Percentiles rank a stretch among this genome's conserved stretches.
Evolutionary conservation across 2,329 filamentous ascomycete genomes (phyloP).

Genomic region (Colletotrichum siamense): DNA sequence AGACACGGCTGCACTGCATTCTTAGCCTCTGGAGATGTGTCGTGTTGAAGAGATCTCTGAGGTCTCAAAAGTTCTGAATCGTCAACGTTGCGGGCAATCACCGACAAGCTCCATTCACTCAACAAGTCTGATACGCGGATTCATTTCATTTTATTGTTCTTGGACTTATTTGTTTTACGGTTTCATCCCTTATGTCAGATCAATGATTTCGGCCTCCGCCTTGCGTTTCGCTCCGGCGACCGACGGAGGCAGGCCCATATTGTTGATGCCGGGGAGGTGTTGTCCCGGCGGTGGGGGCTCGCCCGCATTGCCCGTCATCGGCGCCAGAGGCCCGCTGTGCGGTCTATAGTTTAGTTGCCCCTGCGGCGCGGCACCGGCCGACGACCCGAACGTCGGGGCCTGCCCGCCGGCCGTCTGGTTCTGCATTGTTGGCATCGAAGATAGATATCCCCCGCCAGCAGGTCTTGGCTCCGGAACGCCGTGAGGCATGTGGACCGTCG

Average conservation of each 20-base stretch:
- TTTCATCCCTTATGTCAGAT: not conserved
- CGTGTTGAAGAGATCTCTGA: not conserved
- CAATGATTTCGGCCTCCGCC: conserved; percentile 7
- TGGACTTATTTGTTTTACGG: not conserved
- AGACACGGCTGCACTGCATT: not conserved
- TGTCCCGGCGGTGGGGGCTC: not conserved
- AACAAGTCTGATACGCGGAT: not conserved
- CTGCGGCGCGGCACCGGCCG: not conserved
- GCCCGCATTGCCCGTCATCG: not conserved
- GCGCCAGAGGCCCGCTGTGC: not conserved
- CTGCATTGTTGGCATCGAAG: not conserved
- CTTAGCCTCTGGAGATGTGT: not conserved
- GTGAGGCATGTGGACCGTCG: not conserved
- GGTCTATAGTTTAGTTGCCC: not conserved
- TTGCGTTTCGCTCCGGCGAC: not conserved
- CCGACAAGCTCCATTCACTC: not conserved
- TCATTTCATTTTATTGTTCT: not conserved
- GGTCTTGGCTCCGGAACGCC: not conserved
- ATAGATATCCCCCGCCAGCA: not conserved
- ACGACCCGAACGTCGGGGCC: not conserved
- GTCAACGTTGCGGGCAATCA: not conserved
- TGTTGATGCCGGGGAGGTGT: not conserved
- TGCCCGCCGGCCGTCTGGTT: not conserved
- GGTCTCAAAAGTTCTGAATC: not conserved
- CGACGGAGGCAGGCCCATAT: not conserved